phyloP scores from a whole-genome alignment of 1,284 basidiomycete species.

The Polyporus tsugae region DNA sequence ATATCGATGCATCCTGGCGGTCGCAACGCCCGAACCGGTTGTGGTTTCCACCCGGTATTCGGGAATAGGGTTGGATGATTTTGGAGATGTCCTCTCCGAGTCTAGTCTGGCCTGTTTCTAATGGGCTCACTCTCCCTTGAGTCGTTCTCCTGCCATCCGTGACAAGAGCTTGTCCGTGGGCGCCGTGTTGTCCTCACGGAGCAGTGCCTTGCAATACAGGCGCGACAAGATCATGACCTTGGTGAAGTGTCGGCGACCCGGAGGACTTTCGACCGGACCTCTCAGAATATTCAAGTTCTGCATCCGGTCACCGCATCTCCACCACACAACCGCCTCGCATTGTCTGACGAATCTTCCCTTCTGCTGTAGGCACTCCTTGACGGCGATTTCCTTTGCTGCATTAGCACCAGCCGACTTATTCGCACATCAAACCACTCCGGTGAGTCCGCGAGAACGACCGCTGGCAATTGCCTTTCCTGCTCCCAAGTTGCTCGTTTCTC shows the following conservation, averaged over 20 bases:
- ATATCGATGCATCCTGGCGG: background rate
- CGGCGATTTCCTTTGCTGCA: background rate
- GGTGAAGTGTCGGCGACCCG: background rate
- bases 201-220: background rate
- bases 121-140: background rate
- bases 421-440: background rate
- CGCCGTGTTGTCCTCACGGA: background rate
- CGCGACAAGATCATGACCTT: background rate
- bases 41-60: constrained; percentile 2
- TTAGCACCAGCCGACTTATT: background rate
- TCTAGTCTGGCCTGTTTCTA: background rate
- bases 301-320: background rate
- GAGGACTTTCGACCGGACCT: background rate
- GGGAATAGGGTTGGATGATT: background rate
- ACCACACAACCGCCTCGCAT: background rate
- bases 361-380: background rate
- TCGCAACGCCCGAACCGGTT: background rate
- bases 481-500: background rate
- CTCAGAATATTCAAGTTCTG: background rate
- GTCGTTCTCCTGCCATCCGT: background rate
- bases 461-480: too few relatives aligned
- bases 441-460: background rate
- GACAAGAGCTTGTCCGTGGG: background rate
- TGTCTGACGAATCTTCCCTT: background rate
- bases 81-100: background rate